Evolutionary conservation across 2,329 filamentous ascomycete species (phyloP), one percentile per base, ranked within the genome.

Genomic region (Orbilia brochopaga): DNA sequence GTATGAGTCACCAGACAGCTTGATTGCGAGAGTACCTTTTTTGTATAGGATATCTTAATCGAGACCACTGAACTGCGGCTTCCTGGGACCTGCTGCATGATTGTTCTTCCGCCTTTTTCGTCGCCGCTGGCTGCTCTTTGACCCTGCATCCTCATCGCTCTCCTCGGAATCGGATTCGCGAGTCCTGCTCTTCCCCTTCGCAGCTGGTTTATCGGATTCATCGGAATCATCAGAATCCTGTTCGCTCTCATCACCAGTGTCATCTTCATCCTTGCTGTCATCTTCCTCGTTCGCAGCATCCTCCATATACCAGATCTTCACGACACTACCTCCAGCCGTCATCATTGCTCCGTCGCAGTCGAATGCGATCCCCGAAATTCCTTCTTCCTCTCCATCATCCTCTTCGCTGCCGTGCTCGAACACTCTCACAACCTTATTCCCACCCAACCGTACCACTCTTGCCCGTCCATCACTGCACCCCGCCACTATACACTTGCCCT

Each of bases 221-320:
- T 82, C 82, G 0, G 82, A 81, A 2, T 81, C 81, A 8, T 82
- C 81, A 11, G 77, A 78, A 21, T 82, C 80, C 4, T 83, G 82
- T 0, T 80, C 80, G 32, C 82, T 81, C 30, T 84, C 83, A 54
- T 78, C 80, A 7, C 80, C 79, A 5, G 75, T 75, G 11, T 74
- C 79, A 19, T 78, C 77, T 17, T 75, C 80, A 23, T 81, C 83
- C 0, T 82, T 82, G 0, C 80, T 80, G 0, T 80, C 83, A 83
- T 0, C 83, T 0, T 82, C 76, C 30, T 78, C 76, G 1, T 81
- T 82, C 21, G 84, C 83, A 8, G 46, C 46, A 17, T 1, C 83
- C 78, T 88, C 85, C 78, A 94, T 87, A 72, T 87, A 87, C 94
- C 94, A 99, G 1, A 97, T 88, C 80, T 97, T 97, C 74, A 99